These are phyloP conservation scores for Esteya vermicola DNA, from an alignment of 2,329 filamentous ascomycete species.

Conservation along the genomic window DNA sequence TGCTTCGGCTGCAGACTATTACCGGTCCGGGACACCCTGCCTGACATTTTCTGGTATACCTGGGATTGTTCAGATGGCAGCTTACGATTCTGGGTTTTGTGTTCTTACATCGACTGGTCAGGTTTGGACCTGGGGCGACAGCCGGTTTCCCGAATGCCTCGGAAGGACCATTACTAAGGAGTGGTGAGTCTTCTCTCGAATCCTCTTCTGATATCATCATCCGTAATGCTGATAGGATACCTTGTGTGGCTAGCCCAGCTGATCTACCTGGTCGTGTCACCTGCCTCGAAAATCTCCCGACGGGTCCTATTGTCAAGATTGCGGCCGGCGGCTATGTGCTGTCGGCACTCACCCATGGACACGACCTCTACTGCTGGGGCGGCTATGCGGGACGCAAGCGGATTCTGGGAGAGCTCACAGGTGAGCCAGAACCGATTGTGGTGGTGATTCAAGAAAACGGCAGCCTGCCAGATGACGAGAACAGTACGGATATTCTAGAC, in stretches of 20 bases:
- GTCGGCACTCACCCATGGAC: slow-evolving; percentile 41
- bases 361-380: slow-evolving; percentile 51
- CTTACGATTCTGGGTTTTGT: slow-evolving; percentile 35
- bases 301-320: slow-evolving; percentile 36
- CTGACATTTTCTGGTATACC: slow-evolving; percentile 13
- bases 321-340: slow-evolving; percentile 41
- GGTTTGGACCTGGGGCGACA: slow-evolving; percentile 42
- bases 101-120: slow-evolving; percentile 27
- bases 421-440: slow-evolving; percentile 27
- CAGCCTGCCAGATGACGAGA: slow-evolving; percentile 39
- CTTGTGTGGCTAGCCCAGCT: too few species aligned
- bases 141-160: slow-evolving; percentile 40
- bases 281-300: slow-evolving; percentile 35
- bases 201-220: neutral
- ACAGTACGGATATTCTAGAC: slow-evolving; percentile 27
- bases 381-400: slow-evolving; percentile 17
- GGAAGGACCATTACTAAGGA: slow-evolving; percentile 30
- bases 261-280: slow-evolving; percentile 28
- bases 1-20: slow-evolving; percentile 6
- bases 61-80: slow-evolving; percentile 24
- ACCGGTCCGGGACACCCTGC: neutral
- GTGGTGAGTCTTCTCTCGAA: slow-evolving; percentile 15
- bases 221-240: neutral
- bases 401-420: slow-evolving; percentile 12
- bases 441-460: slow-evolving; percentile 22